Conservation (phyloP, 2,329 filamentous ascomycete species). For the Colletotrichum coccodes region DNA sequence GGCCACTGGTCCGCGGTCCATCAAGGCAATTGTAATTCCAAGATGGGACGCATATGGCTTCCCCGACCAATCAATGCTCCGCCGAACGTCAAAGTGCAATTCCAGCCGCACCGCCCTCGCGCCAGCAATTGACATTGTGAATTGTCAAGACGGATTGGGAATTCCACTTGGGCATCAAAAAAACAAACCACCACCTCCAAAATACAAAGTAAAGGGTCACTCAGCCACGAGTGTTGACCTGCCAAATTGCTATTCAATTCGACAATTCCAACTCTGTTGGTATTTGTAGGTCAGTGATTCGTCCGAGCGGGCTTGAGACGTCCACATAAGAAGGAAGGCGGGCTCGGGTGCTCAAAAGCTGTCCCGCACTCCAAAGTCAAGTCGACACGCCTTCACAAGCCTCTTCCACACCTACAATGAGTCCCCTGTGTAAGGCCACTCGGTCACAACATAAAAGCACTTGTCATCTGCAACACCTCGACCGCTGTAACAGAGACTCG, state of each 20-base stretch:
- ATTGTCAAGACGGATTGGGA: neutral
- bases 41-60: neutral
- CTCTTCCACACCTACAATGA: neutral
- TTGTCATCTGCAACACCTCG: neutral
- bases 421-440: neutral
- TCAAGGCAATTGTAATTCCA: neutral
- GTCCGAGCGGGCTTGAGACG: neutral
- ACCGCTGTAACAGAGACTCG: neutral
- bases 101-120: neutral
- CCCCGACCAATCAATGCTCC: neutral
- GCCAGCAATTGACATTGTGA: neutral
- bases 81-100: neutral
- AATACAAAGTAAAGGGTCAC: neutral
- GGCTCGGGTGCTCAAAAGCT: neutral
- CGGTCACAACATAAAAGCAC: neutral
- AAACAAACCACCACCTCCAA: neutral
- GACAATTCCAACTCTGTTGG: neutral
- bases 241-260: neutral
- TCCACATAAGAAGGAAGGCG: conserved; percentile 14
- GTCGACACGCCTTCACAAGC: neutral
- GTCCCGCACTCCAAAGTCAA: neutral
- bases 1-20: conserved; percentile 4
- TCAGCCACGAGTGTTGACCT: neutral
- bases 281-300: neutral
- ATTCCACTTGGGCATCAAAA: neutral